These are phyloP conservation scores for Ilex paraguariensis DNA, from an alignment of 305 asterid genomes.

Conservation along the genomic window DNA sequence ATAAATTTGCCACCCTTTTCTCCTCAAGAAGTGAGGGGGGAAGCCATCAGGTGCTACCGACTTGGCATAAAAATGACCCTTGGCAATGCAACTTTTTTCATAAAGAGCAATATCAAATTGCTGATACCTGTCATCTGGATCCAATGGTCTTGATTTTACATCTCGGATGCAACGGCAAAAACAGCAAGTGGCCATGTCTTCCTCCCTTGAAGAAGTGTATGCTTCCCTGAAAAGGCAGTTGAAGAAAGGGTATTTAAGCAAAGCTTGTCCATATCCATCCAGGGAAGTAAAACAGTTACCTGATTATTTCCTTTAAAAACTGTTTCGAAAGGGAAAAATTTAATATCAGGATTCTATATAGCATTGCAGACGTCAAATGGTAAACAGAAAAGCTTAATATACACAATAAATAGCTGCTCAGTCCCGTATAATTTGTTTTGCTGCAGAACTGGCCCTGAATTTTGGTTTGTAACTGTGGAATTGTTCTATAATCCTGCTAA, in stretches of 20 bases:
- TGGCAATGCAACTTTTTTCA: not conserved
- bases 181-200: slow-evolving; percentile 1
- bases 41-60: not conserved
- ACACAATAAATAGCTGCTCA: not conserved
- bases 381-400: no score
- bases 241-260: no score
- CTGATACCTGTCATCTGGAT: not conserved
- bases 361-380: no score
- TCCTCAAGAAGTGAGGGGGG: slow-evolving; percentile 1
- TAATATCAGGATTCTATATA: no score
- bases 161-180: not conserved
- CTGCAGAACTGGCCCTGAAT: no score
- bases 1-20: slow-evolving; percentile 3
- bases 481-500: no score
- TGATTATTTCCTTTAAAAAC: no score
- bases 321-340: no score
- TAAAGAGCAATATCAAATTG: not conserved
- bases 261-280: no score
- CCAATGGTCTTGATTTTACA: slow-evolving; percentile 4
- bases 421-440: not conserved
- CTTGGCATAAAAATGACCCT: not conserved
- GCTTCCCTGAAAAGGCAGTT: slow-evolving; percentile 3
- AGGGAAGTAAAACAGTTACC: no score
- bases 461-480: no score
- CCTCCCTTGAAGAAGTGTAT: slow-evolving; percentile 1